Evolutionary conservation across 148 eudicot species (phyloP).

Genomic region (Arbutus unedo): DNA sequence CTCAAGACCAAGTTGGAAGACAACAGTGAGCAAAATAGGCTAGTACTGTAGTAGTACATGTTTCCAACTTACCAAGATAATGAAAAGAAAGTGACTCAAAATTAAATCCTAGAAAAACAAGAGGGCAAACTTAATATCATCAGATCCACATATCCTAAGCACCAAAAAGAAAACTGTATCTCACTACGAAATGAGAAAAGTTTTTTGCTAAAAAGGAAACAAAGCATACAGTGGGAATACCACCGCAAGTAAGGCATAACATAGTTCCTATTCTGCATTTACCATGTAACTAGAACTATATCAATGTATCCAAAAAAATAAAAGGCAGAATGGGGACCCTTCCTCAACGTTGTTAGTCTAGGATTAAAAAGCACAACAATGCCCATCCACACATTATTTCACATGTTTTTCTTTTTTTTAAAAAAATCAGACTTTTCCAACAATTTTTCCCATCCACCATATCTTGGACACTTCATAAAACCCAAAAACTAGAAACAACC

Average conservation of each 20-base stretch:
- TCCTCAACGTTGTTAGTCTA: neutral
- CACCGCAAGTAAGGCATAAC: neutral
- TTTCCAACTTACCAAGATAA: neutral
- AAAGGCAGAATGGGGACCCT: neutral
- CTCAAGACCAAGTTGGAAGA: neutral
- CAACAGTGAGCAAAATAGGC: neutral
- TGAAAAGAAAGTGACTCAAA: neutral
- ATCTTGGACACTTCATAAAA: neutral
- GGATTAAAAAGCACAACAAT: neutral
- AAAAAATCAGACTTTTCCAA: neutral
- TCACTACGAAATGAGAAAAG: neutral
- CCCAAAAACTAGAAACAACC: neutral
- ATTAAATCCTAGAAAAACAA: neutral
- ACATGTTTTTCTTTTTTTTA: too few species aligned
- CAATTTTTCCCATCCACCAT: neutral
- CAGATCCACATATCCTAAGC: neutral
- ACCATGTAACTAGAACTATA: neutral
- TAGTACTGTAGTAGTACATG: neutral
- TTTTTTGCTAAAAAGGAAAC: neutral
- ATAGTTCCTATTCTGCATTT: neutral
- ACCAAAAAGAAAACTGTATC: neutral
- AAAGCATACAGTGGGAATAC: neutral
- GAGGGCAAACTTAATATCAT: neutral
- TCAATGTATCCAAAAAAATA: neutral
- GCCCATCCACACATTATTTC: neutral